Base-by-base conservation (phyloP, 176 grass and related monocot species). In the Pontederia crassipes region DNA sequence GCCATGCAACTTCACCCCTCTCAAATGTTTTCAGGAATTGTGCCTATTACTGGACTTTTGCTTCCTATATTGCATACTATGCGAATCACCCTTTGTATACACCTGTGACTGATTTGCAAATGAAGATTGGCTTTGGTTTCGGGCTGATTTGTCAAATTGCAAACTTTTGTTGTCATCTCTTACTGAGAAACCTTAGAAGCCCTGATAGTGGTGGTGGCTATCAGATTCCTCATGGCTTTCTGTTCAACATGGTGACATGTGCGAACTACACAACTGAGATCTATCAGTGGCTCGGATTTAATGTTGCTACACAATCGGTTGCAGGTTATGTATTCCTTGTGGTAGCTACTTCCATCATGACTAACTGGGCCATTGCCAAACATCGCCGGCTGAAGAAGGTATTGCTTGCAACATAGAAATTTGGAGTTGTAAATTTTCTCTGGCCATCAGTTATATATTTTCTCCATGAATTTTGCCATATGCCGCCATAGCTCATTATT, bases 221-320 rank as follows among this genome's bases (percentile, higher is more conserved):
- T 58, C 93, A 92, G 75, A 98, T 98, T 61, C 93, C 93, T 24
- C 69, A 46, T 17, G 93, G 93, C 0, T 98, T 98, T 70, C 66
- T 98, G 77, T 98, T 98, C 74, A 92, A 98, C 80, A 85, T 92
- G 0, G 93, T 92, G 75, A 98, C 93, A 0, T 98, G 93, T 3
- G 87, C 93, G 2, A 98, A 98, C 61, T 98, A 98, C 65, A 98
- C 88, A 3, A 98, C 93, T 0, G 93, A 98, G 76, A 98, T 98
- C 77, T 98, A 24, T 78, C 88, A 92, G 51, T 98, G 93, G 93
- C 28, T 98, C 0, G 84, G 93, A 0, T 98, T 98, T 74, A 98
- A 98, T 74, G 68, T 98, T 46, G 93, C 93, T 17, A 98, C 87
- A 0, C 93, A 92, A 65, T 92, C 93, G 2, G 77, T 86, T 46